Conservation (phyloP, 805 yeast genomes). For the Cyberlindnera japonica region DNA sequence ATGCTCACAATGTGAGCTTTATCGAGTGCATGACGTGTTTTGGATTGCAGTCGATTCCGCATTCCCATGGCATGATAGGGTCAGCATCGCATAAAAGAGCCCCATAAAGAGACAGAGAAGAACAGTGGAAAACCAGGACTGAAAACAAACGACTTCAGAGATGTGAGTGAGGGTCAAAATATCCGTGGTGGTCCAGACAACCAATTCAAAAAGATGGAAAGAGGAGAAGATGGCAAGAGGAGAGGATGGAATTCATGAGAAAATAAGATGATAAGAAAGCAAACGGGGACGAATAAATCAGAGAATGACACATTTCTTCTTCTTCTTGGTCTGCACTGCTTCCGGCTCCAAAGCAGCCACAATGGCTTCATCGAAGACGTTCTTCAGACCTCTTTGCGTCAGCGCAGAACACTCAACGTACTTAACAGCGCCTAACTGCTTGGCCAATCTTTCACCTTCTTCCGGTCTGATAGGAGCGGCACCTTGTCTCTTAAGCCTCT, state of each 20-base stretch:
- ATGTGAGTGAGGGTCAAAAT: not conserved
- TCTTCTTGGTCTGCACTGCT: constrained; percentile 72
- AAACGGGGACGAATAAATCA: constrained; percentile 5
- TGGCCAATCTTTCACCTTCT: constrained; percentile 89
- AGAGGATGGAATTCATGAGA: not conserved
- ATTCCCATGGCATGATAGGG: too few species aligned
- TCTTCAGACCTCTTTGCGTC: constrained; percentile 94
- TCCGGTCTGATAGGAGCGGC: constrained; percentile 81
- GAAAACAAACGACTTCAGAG: too few species aligned
- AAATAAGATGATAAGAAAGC: not conserved
- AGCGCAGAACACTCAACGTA: constrained; percentile 97
- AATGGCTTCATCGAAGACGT: constrained; percentile 97
- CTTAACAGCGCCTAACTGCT: constrained; percentile 91
- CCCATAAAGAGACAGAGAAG: too few species aligned
- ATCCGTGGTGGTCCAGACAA: not conserved
- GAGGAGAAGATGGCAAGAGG: not conserved
- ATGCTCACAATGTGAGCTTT: too few species aligned
- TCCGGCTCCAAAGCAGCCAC: constrained; percentile 99
- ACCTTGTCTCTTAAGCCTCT: constrained; percentile 86
- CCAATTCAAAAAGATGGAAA: not conserved
- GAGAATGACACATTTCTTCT: constrained; percentile 75
- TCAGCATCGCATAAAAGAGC: too few species aligned
- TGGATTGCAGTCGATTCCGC: too few species aligned
- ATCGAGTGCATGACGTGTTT: constrained; percentile 3
- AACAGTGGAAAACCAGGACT: too few species aligned